Percentiles rank a stretch among this genome's conserved stretches.
These are phyloP conservation scores for Phragmites australis DNA, from an alignment of 176 grass and related monocot genomes.

Conservation along the genomic window DNA sequence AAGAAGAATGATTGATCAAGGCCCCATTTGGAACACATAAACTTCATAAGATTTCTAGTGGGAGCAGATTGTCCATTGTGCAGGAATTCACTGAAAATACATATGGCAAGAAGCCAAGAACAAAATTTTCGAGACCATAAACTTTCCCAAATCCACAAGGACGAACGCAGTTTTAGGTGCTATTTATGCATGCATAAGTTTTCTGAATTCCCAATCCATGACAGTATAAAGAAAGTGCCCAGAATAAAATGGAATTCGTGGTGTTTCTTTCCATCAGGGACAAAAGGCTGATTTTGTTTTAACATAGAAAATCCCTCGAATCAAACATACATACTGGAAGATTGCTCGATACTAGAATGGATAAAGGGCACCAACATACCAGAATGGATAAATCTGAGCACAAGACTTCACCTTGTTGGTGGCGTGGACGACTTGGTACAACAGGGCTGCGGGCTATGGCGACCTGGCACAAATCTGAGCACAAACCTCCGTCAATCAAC, in stretches of 20 bases:
- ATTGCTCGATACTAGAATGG: too few species aligned
- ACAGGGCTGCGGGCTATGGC: too few species aligned
- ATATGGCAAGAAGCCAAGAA: background rate
- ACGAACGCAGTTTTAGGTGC: background rate
- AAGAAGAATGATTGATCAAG: too few species aligned
- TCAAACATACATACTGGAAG: too few species aligned
- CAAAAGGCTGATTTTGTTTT: background rate
- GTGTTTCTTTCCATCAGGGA: background rate
- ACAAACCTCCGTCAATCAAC: too few species aligned
- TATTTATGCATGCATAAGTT: background rate
- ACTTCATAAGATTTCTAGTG: background rate
- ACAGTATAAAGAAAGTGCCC: background rate
- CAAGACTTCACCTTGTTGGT: too few species aligned
- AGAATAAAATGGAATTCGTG: background rate
- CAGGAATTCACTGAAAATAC: background rate
- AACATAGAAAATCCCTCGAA: background rate
- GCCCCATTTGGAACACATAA: too few species aligned
- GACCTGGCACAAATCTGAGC: too few species aligned
- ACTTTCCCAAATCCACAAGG: background rate
- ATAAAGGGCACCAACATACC: too few species aligned
- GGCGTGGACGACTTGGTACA: too few species aligned
- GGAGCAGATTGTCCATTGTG: background rate
- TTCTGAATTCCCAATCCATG: background rate
- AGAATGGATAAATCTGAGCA: too few species aligned
- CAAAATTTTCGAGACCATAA: background rate